Evolutionary conservation across 176 grass and related monocot genomes (phyloP).

Genomic region (Tuctoria greenei): DNA sequence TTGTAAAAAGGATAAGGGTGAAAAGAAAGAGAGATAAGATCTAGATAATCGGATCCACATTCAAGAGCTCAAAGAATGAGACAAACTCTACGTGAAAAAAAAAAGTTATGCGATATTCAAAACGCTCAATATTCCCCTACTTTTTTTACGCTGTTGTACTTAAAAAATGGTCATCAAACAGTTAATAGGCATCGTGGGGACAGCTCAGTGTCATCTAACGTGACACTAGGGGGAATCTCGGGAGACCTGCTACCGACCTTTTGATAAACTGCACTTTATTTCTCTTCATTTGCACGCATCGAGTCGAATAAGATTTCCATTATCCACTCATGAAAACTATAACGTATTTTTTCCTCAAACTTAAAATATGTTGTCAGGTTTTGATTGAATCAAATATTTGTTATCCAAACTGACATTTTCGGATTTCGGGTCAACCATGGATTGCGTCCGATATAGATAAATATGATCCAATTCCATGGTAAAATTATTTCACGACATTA

Average conservation of each 20-base stretch:
- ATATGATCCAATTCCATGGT: neutral
- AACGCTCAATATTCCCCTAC: neutral
- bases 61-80: too few relatives aligned
- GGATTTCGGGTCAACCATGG: too few relatives aligned
- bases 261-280: neutral
- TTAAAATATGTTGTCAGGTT: too few relatives aligned
- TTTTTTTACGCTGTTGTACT: neutral
- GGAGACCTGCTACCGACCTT: neutral
- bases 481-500: neutral
- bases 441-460: too few relatives aligned
- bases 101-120: neutral
- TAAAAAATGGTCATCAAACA: neutral
- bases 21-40: too few relatives aligned
- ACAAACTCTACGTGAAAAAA: neutral
- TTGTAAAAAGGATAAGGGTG: too few relatives aligned
- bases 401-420: too few relatives aligned
- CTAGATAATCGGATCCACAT: too few relatives aligned
- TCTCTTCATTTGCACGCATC: slow-evolving; percentile 27
- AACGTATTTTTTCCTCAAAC: too few relatives aligned
- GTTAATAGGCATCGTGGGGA: neutral
- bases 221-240: slow-evolving; percentile 1
- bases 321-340: neutral
- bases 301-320: neutral
- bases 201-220: neutral
- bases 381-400: too few relatives aligned